Percentiles rank a stretch among this genome's conserved stretches.
Evolutionary conservation across 2,329 filamentous ascomycete species (phyloP).

Genomic region (Phialemoniopsis sp.): DNA sequence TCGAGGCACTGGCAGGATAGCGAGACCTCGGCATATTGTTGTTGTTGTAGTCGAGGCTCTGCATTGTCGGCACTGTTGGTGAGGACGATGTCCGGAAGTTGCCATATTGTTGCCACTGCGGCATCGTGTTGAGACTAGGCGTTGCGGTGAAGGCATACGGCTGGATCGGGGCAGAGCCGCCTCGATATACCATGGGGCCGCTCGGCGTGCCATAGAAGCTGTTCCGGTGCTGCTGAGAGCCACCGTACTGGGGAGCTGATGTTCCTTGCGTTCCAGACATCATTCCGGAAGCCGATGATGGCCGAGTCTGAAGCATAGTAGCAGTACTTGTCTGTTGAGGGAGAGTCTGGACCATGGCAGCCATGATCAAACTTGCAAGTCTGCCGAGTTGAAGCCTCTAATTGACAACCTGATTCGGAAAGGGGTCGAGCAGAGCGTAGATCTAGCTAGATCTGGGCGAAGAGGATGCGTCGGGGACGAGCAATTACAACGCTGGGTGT

Average conservation of each 20-base stretch:
- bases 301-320: constrained; percentile 72
- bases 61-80: constrained; percentile 34
- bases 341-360: constrained; percentile 78
- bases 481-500: too few species aligned
- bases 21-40: constrained; percentile 21
- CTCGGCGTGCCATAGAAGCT: constrained; percentile 44
- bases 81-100: constrained; percentile 43
- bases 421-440: too few species aligned
- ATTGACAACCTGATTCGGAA: too few species aligned
- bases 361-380: constrained; percentile 50
- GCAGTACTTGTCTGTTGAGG: constrained; percentile 70
- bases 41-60: constrained; percentile 26
- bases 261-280: constrained; percentile 49
- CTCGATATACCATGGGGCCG: constrained; percentile 46
- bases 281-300: constrained; percentile 59
- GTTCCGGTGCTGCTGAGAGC: constrained; percentile 40
- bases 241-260: constrained; percentile 44
- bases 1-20: constrained; percentile 30
- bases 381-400: too few species aligned
- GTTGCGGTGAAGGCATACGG: constrained; percentile 74
- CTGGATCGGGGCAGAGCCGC: constrained; percentile 58
- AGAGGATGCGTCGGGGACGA: too few species aligned
- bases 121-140: constrained; percentile 56
- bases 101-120: constrained; percentile 46
- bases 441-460: too few species aligned